These are phyloP conservation scores for Pulveroboletus sp. DNA, from an alignment of 1,284 basidiomycete genomes.

Conservation along the genomic window DNA sequence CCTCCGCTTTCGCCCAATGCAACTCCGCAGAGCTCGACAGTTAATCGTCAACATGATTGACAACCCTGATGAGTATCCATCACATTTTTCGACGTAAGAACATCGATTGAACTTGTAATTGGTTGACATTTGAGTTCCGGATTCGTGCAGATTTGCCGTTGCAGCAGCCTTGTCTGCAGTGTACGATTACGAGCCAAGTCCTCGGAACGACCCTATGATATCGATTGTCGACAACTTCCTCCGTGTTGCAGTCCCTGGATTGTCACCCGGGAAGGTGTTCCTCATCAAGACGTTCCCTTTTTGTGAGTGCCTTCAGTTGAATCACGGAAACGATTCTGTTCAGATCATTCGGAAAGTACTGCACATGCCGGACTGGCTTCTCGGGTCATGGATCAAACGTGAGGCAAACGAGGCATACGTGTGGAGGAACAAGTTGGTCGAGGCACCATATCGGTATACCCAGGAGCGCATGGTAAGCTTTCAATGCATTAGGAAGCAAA, in stretches of 20 bases:
- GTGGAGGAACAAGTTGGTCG: constrained; percentile 3
- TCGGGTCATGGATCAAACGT: constrained; percentile 12
- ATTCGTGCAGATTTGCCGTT: constrained; percentile 8
- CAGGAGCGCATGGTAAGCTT: constrained; percentile 11
- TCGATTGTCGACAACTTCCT: background rate
- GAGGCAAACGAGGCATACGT: background rate
- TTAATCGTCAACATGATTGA: constrained; percentile 8
- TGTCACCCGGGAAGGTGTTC: background rate
- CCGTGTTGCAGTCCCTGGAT: background rate
- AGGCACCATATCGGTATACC: constrained; percentile 15
- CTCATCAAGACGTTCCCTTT: constrained; percentile 22
- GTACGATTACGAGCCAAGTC: constrained; percentile 19
- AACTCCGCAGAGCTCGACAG: background rate
- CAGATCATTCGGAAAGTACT: constrained; percentile 10
- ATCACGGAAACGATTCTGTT: background rate
- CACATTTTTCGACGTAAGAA: background rate
- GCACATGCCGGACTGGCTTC: constrained; percentile 20
- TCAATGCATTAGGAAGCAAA: background rate
- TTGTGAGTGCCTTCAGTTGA: constrained; percentile 8
- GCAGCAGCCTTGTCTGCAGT: constrained; percentile 17
- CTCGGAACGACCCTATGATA: constrained; percentile 16
- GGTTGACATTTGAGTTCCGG: too few species aligned
- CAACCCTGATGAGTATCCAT: constrained; percentile 1
- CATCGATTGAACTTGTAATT: too few species aligned
- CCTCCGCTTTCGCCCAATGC: constrained; percentile 8